Percentiles rank a stretch among this genome's conserved stretches.
These are phyloP conservation scores for Tylopilus orsonianus DNA, from an alignment of 1,284 basidiomycete genomes.

Conservation along the genomic window DNA sequence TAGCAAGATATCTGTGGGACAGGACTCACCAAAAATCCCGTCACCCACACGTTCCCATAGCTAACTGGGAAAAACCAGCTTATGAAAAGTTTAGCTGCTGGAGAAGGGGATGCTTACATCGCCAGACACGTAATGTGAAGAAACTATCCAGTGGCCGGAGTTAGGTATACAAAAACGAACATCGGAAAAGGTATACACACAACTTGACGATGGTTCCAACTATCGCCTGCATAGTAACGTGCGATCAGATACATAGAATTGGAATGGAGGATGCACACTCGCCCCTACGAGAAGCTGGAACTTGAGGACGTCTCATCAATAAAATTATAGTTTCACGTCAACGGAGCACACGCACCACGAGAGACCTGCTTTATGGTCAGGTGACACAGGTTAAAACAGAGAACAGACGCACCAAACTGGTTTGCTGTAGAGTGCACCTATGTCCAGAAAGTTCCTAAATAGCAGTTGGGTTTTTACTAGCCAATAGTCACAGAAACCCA, in stretches of 20 bases:
- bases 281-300: conserved; percentile 59
- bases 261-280: conserved; percentile 29
- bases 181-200: conserved; percentile 39
- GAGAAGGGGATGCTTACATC: conserved; percentile 47
- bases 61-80: conserved; percentile 47
- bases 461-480: conserved; percentile 9
- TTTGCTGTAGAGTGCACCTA: conserved; percentile 39
- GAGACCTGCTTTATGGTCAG: conserved; percentile 22
- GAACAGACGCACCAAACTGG: conserved; percentile 46
- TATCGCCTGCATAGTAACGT: conserved; percentile 41
- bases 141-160: conserved; percentile 39
- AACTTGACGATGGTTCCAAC: conserved; percentile 62
- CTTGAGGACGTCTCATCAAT: conserved; percentile 32
- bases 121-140: conserved; percentile 66
- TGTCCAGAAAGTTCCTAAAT: conserved; percentile 48
- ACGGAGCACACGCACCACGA: conserved; percentile 21
- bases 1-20: neutral
- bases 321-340: neutral
- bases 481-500: conserved; percentile 28
- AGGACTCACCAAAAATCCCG: conserved; percentile 52
- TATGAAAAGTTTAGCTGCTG: neutral
- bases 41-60: conserved; percentile 53
- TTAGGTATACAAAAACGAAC: neutral
- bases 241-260: conserved; percentile 6
- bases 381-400: neutral